A percentile compares a stretch with the other conserved stretches of the same genome.
phyloP scores from a whole-genome alignment of 495 filamentous ascomycete species.

The Patellaria atrata region DNA sequence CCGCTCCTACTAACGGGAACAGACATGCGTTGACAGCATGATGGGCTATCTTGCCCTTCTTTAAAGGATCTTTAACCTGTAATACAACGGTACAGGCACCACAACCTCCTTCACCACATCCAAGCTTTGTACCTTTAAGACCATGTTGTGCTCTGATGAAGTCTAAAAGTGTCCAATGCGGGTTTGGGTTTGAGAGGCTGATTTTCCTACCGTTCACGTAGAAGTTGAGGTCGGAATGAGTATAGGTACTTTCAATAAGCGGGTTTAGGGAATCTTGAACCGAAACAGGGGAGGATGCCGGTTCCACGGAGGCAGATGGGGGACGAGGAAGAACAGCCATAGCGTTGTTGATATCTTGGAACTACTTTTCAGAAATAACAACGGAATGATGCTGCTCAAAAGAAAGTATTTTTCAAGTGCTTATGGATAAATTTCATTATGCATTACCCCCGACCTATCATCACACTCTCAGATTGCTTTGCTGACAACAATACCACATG shows the following conservation, averaged over 20 bases:
- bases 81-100: constrained; percentile 31
- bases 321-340: constrained; percentile 14
- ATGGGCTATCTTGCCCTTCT: constrained; percentile 14
- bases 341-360: too few species aligned
- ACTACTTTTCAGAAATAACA: too few species aligned
- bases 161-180: constrained; percentile 31
- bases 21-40: constrained; percentile 20
- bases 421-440: too few species aligned
- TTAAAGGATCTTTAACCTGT: constrained; percentile 16
- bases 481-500: too few species aligned
- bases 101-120: constrained; percentile 33
- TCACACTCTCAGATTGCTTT: too few species aligned
- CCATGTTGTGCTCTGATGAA: constrained; percentile 35
- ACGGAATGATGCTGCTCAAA: too few species aligned
- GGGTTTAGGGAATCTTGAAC: constrained; percentile 16
- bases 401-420: too few species aligned
- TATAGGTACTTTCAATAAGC: constrained; percentile 21
- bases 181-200: constrained; percentile 14
- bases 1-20: constrained; percentile 21
- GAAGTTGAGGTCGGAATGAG: constrained; percentile 18
- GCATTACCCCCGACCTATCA: too few species aligned
- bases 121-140: constrained; percentile 44
- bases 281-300: too few species aligned
- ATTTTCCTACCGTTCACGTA: constrained; percentile 17
- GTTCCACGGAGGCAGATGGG: constrained; percentile 8